Evolutionary conservation across 345 rosid genomes (phyloP).

Genomic region (Carallia pectinifolia): DNA sequence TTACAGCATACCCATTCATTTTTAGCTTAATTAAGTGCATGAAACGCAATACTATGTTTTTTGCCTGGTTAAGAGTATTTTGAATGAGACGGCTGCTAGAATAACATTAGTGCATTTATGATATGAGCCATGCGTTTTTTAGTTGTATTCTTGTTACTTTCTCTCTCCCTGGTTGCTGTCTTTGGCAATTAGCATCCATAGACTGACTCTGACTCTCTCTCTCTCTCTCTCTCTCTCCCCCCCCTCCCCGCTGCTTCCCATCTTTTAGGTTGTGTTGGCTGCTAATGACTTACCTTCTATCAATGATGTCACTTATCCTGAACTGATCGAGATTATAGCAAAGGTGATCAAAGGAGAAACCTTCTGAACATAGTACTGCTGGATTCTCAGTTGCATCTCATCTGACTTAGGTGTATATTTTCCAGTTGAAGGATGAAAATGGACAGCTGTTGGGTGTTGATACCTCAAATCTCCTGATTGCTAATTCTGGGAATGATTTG

Average conservation of each 20-base stretch:
- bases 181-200: neutral
- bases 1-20: too few species aligned
- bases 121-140: too few species aligned
- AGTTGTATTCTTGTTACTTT: neutral
- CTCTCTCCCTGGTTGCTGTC: neutral
- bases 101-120: too few species aligned
- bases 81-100: too few species aligned
- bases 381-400: conserved; percentile 15
- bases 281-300: conserved; percentile 98
- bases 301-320: conserved; percentile 87
- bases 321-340: conserved; percentile 73
- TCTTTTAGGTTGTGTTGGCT: conserved; percentile 83
- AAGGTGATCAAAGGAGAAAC: conserved; percentile 49
- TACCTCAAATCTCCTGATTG: conserved; percentile 73
- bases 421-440: conserved; percentile 82
- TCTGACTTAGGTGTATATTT: conserved; percentile 27
- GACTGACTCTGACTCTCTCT: neutral
- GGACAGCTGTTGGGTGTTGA: conserved; percentile 83
- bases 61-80: too few species aligned
- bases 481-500: conserved; percentile 94
- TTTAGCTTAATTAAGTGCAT: too few species aligned
- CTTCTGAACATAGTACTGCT: neutral
- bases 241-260: neutral
- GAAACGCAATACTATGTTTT: too few species aligned
- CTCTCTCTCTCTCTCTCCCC: neutral